Conservation (phyloP, 1,284 basidiomycete species). For the Cryptococcus sp. region DNA sequence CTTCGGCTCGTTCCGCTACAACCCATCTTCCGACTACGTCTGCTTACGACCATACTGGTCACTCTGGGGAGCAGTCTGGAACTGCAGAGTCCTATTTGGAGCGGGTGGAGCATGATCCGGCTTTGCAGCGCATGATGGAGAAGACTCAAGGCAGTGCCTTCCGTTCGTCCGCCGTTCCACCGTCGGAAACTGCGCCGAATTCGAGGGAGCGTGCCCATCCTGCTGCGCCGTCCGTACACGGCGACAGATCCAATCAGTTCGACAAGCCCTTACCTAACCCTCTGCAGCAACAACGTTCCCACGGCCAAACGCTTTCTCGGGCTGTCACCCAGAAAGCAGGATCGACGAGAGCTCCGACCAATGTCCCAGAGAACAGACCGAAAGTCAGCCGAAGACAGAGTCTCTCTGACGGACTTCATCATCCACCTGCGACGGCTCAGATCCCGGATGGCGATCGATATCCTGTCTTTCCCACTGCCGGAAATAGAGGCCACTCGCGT, state of each 20-base stretch:
- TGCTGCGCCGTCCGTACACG: neutral
- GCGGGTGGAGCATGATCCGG: constrained; percentile 38
- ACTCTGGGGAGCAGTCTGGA: too few relatives aligned
- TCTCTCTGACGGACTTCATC: constrained; percentile 16
- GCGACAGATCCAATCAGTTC: neutral
- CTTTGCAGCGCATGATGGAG: constrained; percentile 36
- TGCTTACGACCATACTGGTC: too few relatives aligned
- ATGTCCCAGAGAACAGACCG: neutral
- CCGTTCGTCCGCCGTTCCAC: constrained; percentile 22
- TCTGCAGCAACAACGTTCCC: neutral
- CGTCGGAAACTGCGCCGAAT: neutral
- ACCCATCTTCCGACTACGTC: too few relatives aligned
- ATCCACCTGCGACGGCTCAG: constrained; percentile 11
- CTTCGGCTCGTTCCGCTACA: too few relatives aligned
- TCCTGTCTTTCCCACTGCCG: constrained; percentile 33
- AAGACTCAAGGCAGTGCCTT: constrained; percentile 33
- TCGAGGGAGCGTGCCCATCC: neutral
- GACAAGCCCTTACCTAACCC: constrained; percentile 21
- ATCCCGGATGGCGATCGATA: constrained; percentile 39
- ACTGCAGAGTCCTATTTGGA: constrained; percentile 45
- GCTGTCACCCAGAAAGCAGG: constrained; percentile 1
- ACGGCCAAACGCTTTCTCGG: too few relatives aligned
- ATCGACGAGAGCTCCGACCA: constrained; percentile 12
- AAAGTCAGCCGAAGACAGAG: constrained; percentile 21
- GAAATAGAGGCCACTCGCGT: constrained; percentile 20